Conservation (phyloP, 176 grass and related monocot species). For the Melocanna baccifera region DNA sequence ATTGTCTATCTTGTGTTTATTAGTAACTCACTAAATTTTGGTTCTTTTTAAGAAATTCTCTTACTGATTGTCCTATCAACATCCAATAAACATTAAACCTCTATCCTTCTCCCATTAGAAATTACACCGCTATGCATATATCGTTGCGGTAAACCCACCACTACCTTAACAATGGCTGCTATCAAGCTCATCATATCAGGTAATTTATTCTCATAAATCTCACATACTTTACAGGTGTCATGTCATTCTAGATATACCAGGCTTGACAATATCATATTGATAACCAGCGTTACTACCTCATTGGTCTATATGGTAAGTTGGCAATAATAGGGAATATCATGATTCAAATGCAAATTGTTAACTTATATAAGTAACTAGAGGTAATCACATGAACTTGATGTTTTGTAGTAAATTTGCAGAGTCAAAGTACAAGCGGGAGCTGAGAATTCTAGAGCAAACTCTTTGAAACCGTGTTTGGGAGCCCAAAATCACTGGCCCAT, state of each 20-base stretch:
- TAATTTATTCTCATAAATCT: background rate
- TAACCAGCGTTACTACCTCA: background rate
- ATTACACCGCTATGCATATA: no score
- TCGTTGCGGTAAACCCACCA: no score
- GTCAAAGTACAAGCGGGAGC: background rate
- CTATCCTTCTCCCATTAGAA: no score
- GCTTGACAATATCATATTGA: background rate
- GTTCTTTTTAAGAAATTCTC: no score
- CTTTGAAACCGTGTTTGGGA: no score
- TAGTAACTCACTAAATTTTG: no score
- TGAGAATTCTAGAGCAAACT: background rate
- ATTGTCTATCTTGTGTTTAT: background rate
- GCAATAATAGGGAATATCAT: background rate
- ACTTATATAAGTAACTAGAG: background rate
- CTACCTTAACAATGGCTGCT: no score
- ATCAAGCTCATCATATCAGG: background rate
- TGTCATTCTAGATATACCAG: background rate
- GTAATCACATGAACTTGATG: background rate
- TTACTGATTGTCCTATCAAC: no score
- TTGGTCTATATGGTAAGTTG: background rate
- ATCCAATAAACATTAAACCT: no score
- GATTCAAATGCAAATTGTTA: background rate
- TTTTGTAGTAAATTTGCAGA: background rate
- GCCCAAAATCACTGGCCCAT: no score
- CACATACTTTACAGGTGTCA: background rate